phyloP scores from a whole-genome alignment of 768 basidiomycete genomes.

The Leccinum subtestaceum region DNA sequence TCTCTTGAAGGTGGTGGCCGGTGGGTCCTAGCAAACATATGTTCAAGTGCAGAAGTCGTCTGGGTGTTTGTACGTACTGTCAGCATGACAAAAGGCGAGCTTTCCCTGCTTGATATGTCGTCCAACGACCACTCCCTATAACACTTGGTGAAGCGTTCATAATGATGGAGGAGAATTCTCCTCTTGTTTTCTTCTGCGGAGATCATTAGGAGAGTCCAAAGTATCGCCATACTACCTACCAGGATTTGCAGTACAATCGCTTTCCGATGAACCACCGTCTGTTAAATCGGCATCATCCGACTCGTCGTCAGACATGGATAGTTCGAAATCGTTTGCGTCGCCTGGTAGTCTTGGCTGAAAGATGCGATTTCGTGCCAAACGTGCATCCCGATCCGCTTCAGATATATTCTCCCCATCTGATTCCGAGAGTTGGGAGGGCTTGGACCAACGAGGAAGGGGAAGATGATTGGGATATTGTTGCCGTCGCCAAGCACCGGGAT shows the following conservation, averaged over 20 bases:
- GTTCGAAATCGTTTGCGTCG: conserved; percentile 41
- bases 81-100: conserved; percentile 43
- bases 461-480: conserved; percentile 7
- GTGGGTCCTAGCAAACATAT: conserved; percentile 13
- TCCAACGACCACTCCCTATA: conserved; percentile 39
- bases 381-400: conserved; percentile 68
- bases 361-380: conserved; percentile 65
- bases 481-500: conserved; percentile 4
- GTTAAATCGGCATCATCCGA: conserved; percentile 75
- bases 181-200: conserved; percentile 15
- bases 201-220: conserved; percentile 12
- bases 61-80: conserved; percentile 35
- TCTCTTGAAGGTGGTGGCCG: conserved; percentile 5
- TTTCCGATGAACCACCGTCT: conserved; percentile 40
- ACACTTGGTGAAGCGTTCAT: conserved; percentile 47
- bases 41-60: neutral
- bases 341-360: conserved; percentile 30
- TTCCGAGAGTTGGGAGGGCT: conserved; percentile 44
- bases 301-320: conserved; percentile 66
- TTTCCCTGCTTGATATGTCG: conserved; percentile 43
- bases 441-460: conserved; percentile 21
- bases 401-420: conserved; percentile 63
- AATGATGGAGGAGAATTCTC: conserved; percentile 40
- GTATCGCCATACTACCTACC: conserved; percentile 11
- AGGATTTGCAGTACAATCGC: conserved; percentile 42